Conservation (phyloP, 345 rosid species). For the Linum trigynum region DNA sequence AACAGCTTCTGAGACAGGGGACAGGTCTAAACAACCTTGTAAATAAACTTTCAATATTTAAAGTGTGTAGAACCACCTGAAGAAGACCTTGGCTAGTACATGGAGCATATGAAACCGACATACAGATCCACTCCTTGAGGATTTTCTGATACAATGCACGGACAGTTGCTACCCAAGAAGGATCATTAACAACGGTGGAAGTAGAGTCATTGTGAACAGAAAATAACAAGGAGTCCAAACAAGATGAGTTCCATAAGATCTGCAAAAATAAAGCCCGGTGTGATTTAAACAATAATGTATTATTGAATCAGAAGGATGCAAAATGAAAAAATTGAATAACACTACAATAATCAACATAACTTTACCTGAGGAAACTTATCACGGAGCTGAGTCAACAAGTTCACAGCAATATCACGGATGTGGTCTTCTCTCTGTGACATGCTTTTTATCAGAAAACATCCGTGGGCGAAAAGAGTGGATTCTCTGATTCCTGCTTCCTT, state of each 20-base stretch:
- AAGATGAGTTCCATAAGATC: constrained; percentile 96
- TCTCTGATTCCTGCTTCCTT: constrained; percentile 75
- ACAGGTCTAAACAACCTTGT: not conserved
- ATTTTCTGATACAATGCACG: constrained; percentile 78
- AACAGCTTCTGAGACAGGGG: not conserved
- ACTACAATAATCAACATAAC: constrained; percentile 1
- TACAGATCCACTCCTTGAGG: constrained; percentile 84
- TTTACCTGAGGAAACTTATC: constrained; percentile 96
- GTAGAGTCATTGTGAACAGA: constrained; percentile 61
- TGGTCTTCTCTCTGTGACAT: constrained; percentile 97
- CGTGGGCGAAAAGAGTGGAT: constrained; percentile 66
- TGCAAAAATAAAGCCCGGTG: constrained; percentile 29
- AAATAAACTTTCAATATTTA: not conserved
- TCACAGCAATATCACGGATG: constrained; percentile 73
- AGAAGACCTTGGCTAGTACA: constrained; percentile 99
- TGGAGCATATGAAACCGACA: constrained; percentile 90
- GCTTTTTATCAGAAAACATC: constrained; percentile 85
- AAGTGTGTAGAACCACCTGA: constrained; percentile 46
- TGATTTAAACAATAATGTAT: constrained; percentile 9
- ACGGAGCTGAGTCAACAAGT: constrained; percentile 81
- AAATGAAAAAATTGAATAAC: not conserved
- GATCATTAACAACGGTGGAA: constrained; percentile 73
- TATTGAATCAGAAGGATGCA: constrained; percentile 7
- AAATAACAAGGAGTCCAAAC: constrained; percentile 76
- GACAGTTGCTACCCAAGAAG: constrained; percentile 69